Evolutionary conservation across 2,329 filamentous ascomycete genomes (phyloP).

Genomic region (Elsinoe arachidis): DNA sequence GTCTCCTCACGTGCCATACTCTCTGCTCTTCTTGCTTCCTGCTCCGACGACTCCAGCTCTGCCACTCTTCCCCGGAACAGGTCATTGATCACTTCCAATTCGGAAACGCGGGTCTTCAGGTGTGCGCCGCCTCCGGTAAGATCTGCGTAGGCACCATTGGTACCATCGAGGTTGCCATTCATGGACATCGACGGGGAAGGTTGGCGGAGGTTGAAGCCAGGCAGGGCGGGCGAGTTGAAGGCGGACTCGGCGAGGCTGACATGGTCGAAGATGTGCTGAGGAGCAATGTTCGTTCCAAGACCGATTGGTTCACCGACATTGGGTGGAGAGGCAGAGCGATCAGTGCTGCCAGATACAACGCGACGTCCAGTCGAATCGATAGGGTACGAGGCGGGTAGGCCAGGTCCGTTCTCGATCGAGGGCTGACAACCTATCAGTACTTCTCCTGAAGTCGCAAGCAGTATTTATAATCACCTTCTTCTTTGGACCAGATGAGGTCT

Average conservation of each 20-base stretch:
- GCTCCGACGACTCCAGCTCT: slow-evolving; percentile 69
- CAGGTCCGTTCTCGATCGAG: slow-evolving; percentile 44
- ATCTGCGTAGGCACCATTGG: slow-evolving; percentile 67
- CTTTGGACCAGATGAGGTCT: slow-evolving; percentile 71
- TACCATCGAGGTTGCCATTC: slow-evolving; percentile 55
- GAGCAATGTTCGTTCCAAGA: slow-evolving; percentile 57
- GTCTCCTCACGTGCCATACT: slow-evolving; percentile 50
- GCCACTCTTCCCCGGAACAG: slow-evolving; percentile 59
- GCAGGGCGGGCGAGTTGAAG: slow-evolving; percentile 50
- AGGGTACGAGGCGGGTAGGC: slow-evolving; percentile 49
- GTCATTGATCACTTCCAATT: slow-evolving; percentile 86
- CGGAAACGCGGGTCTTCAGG: slow-evolving; percentile 89
- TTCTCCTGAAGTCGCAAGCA: neutral
- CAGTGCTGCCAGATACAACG: slow-evolving; percentile 60
- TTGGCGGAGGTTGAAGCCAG: slow-evolving; percentile 37
- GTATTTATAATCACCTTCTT: slow-evolving; percentile 37
- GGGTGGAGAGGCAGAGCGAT: slow-evolving; percentile 69
- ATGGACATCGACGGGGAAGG: slow-evolving; percentile 52
- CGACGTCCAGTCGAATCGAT: slow-evolving; percentile 51
- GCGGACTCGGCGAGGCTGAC: slow-evolving; percentile 58
- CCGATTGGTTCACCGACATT: slow-evolving; percentile 70
- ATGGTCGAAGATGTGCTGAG: slow-evolving; percentile 70
- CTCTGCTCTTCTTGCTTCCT: slow-evolving; percentile 54
- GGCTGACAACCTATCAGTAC: slow-evolving; percentile 25
- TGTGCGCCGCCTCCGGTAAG: slow-evolving; percentile 72